Base-by-base conservation (phyloP, 768 basidiomycete genomes). In the Baorangia bicolor region DNA sequence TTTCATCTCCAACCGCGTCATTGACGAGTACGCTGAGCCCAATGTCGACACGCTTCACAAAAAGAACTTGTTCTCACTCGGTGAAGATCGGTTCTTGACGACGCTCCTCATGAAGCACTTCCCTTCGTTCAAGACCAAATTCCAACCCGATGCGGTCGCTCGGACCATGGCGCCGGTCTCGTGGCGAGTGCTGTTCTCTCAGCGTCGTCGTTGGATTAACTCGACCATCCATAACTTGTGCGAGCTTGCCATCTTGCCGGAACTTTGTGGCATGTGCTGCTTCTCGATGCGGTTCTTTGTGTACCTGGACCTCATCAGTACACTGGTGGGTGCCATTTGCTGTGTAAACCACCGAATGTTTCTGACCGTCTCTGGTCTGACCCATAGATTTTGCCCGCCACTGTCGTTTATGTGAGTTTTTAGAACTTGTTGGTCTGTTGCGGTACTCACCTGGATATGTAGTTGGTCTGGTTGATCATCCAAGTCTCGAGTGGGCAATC, bases 221-320 rank as follows among this genome's bases (percentile, higher is more conserved):
- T 87, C 86, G 41, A 87, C 85, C 12, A 73, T 87, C 25, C 85
- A 87, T 65, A 87, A 87, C 67, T 68, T 87, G 34, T 82, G 81
- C 65, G 85, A 87, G 65, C 74, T 87, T 48, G 79, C 83, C 28
- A 77, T 84, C 68, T 67, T 87, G 21, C 81, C 83, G 11, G 82
- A 86, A 33, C 71, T 87, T 10, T 85, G 85, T 66, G 85, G 85
- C 5, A 80, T 87, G 64, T 87, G 85, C 60, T 84, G 83, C 62
- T 87, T 87, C 78, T 86, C 84, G n/a, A 87, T 87, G 86, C 75
- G 81, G 37, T 84, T 83, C 72, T 79, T 88, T 65, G 87, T 87
- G 30, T 86, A 85, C 69, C 65, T 88, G 25, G 86, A 87, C 70
- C 75, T 88, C 27, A 70, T 88, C 47, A 79, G 83, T 50, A 87